Conservation (phyloP, 1,139 yeast species). For the Entelexis paramagnoliae region DNA sequence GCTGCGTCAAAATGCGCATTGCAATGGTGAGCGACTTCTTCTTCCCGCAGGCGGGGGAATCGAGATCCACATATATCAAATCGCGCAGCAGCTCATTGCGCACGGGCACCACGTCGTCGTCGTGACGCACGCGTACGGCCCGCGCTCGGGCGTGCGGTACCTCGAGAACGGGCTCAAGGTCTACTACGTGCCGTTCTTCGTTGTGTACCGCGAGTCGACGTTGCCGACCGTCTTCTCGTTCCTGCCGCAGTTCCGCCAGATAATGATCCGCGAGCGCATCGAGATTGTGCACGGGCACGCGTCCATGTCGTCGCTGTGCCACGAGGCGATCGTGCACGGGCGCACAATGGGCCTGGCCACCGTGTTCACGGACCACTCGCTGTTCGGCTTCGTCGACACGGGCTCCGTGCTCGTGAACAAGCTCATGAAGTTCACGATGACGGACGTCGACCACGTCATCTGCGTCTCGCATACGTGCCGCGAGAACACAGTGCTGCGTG, state of each 20-base stretch:
- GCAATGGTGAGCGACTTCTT: conserved; percentile 90
- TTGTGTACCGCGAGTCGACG: conserved; percentile 69
- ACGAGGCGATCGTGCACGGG: conserved; percentile 83
- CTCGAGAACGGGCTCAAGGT: conserved; percentile 87
- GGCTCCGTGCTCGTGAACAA: conserved; percentile 81
- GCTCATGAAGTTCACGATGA: conserved; percentile 66
- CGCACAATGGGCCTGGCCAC: conserved; percentile 87
- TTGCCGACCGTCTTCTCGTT: conserved; percentile 84
- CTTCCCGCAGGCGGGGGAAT: conserved; percentile 99
- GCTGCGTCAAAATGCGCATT: conserved; percentile 18
- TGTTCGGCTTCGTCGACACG: conserved; percentile 87
- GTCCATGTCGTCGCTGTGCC: conserved; percentile 73
- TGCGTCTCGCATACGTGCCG: conserved; percentile 96
- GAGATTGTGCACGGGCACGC: conserved; percentile 96
- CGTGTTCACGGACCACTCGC: conserved; percentile 89
- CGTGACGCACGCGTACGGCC: conserved; percentile 79
- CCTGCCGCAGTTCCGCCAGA: conserved; percentile 76
- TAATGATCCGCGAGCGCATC: conserved; percentile 72
- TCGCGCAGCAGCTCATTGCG: conserved; percentile 64
- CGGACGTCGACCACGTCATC: conserved; percentile 83
- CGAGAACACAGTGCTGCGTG: conserved; percentile 86
- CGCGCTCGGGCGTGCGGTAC: conserved; percentile 69
- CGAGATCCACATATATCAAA: conserved; percentile 85
- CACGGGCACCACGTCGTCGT: conserved; percentile 88
- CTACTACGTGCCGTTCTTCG: conserved; percentile 76